Evolutionary conservation across 2,329 filamentous ascomycete genomes (phyloP).

Genomic region (Byssoonygena ceratinophila): DNA sequence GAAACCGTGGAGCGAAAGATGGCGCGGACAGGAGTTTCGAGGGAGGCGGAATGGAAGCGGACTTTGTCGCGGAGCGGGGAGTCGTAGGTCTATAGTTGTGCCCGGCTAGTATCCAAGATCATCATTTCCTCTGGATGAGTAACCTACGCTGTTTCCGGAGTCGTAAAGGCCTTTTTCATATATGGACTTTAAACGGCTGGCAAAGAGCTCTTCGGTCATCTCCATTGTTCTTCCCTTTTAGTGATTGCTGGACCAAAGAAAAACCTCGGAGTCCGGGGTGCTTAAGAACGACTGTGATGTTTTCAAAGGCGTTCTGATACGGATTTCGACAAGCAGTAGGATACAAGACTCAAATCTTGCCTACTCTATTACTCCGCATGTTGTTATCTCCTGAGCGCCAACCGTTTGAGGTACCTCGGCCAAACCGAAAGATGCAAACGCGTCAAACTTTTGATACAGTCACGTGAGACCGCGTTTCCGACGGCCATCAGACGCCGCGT

Average conservation of each 20-base stretch:
- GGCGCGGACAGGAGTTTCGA: constrained; percentile 26
- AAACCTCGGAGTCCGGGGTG: neutral
- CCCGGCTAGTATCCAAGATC: neutral
- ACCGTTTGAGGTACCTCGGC: neutral
- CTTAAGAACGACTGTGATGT: neutral
- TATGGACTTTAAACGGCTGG: constrained; percentile 1
- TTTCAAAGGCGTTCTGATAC: neutral
- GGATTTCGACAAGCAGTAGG: neutral
- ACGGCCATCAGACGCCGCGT: no score
- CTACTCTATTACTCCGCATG: no score
- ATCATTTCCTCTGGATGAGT: neutral
- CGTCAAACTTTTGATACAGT: neutral
- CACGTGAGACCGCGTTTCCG: neutral
- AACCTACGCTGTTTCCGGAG: neutral
- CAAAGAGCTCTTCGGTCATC: constrained; percentile 1
- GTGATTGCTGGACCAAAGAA: neutral
- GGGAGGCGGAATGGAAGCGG: constrained; percentile 31
- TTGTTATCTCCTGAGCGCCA: neutral
- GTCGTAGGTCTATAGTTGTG: constrained; percentile 24
- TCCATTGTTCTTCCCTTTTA: neutral
- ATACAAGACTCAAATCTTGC: no score
- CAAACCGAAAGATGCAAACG: neutral
- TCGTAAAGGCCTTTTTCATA: neutral
- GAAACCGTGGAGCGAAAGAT: constrained; percentile 51
- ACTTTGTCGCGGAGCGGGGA: constrained; percentile 24